Evolutionary conservation across 352 stramenopile genomes (phyloP), one percentile per base, ranked within the genome.

Genomic region (Pythium sukuiense): DNA sequence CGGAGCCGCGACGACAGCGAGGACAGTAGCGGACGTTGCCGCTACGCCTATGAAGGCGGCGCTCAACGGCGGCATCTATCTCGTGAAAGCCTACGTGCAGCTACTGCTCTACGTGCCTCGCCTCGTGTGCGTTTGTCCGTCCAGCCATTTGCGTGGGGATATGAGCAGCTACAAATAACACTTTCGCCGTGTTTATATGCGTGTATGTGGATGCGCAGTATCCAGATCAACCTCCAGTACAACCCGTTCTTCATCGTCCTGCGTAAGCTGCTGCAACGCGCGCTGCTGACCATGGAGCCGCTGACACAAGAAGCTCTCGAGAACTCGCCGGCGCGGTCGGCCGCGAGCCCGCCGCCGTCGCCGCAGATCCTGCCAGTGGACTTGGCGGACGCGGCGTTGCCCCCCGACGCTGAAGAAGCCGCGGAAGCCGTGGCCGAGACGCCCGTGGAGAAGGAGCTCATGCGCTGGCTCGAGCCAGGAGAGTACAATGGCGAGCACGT

Each of bases 401-500:
- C 59, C 16, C 59, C 59, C 13, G 55, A 70, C 20, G 52, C 43
- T 8, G 57, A 72, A 56, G 65, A 66, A 43, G 43, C 35, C 12
- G 55, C 55, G 20, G 63, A 67, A 12, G 59, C 43, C 4, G 58
- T 63, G 14, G 59, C 50, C 1, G 58, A 55, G 30, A 66, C 58
- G n/a, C 46, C 46, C 1, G 46, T 45, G 2, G 55, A 63, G 41
- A 69, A 59, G 32, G 27, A 56, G 1, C 39, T 53, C 27, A 76
- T 90, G 74, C 85, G 87, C 39, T 96, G 87, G 87, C 74, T 96
- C 13, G 66, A 77, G 33, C 73, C 76, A 18, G 79, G 73, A 50
- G 87, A 96, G 67, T 80, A 80, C 48, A 58, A 76, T 14, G 83
- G 82, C 67, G 79, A 95, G 55, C 83, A 85, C 65, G 76, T 96